Base-by-base conservation (phyloP, 2,329 filamentous ascomycete species). In the Phaeosphaeria sp. region DNA sequence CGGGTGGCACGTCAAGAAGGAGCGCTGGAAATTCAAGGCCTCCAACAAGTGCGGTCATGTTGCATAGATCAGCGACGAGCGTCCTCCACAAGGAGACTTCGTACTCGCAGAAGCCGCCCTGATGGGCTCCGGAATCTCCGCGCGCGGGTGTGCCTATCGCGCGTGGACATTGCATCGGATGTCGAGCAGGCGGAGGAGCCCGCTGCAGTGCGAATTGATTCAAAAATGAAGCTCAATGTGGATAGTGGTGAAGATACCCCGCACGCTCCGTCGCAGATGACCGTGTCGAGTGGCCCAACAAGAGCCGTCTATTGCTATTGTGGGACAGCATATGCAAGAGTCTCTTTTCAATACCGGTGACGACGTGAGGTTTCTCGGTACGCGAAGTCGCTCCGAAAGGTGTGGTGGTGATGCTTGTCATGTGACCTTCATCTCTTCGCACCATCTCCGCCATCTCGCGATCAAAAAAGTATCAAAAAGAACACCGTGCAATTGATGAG, bases 401-500 rank as follows among this genome's bases (percentile, higher is more conserved):
- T 25, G 44, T 10, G 21, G 42, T 6, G 13, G 13, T 15, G 30
- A 36, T 3, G 30, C 13, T 36, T 36, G 30, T 36, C 30, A 36
- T 36, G 30, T 36, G 30, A 36, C 30, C 30, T 6, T 36, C 30
- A 36, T 15, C 13, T 3, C 30, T 13, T 11, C 25, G 25, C 25
- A 30, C 11, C 25, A 30, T 30, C 25, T 30, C 36, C 6, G 17
- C 36, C n/a, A n/a, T n/a, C n/a, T n/a, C n/a, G n/a, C n/a, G n/a
- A n/a, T n/a, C n/a, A n/a, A n/a, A n/a, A n/a, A n/a, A 25, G 5
- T 3, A 25, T 15, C 43, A 52, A 49, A 59, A 60, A 33, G 23
- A 41, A 44, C 46, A 52, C 43, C 11, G 39, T 46, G 56, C 56
- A 64, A 58, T 59, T 43, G 59, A 52, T 51, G 20, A 64, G 56